Evolutionary conservation across 208 protist species (phyloP), one percentile per base, ranked within the genome.

Genomic region (Acanthamoeba lenticulata): DNA sequence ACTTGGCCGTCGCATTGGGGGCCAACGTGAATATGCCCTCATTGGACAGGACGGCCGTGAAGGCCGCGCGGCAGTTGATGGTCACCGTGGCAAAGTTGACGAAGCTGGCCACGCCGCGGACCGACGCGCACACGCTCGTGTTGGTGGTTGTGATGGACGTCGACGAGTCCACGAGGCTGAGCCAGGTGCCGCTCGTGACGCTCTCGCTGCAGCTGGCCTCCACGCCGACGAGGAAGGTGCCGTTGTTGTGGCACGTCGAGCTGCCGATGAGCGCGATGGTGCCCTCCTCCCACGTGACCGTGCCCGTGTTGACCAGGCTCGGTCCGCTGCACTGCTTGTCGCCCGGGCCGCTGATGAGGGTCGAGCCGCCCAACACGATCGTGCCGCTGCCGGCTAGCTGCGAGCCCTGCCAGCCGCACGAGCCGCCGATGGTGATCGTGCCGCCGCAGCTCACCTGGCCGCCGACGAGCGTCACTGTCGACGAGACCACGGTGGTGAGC

Each of bases 181-280:
- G 74, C 21, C 21, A 85, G 24, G n/a, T n/a, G n/a, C 44, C 44
- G 74, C 15, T 24, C 27, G 40, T 52, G 24, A 85, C 74, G 57
- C 42, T 88, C n/a, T 32, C 42, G 47, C 49, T 72, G 85, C 57
- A 72, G 85, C 85, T 90, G 40, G n/a, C 85, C 21, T 9, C 55
- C 55, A 72, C 34, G 47, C 34, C 85, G 44, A 89, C 55, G 49
- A 36, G 24, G 29, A 90, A 91, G 52, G 85, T 91, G 85, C 85
- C 85, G 32, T 91, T 91, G 85, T 91, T 91, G 52, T 91, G 57
- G 62, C 34, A 74, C 40, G 57, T 45, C 15, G 85, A 91, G 52
- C 85, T 52, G 52, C 85, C 85, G 21, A 91, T 91, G 57, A 91
- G 52, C n/a, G 45, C 32, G 40, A 91, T 72, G 19, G 52, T 72